Base-by-base conservation (phyloP, 2,329 filamentous ascomycete species). In the Penicillium sp. region DNA sequence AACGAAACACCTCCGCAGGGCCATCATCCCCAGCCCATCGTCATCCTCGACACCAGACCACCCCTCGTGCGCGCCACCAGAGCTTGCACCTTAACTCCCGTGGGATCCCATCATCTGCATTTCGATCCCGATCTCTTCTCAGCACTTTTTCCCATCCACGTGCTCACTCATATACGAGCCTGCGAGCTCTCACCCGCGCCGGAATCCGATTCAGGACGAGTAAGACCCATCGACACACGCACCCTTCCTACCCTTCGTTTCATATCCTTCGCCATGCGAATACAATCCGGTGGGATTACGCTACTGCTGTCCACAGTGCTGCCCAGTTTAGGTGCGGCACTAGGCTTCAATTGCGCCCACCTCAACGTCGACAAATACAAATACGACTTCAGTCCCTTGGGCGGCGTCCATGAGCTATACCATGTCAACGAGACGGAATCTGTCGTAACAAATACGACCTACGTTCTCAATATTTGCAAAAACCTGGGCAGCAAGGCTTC, bases 311-410 rank as follows among this genome's bases (percentile, higher is more conserved):
- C 75, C 45, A 50, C 70, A 17, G 53, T 74, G 12, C 59, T 76
- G 10, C 63, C 75, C 17, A 56, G 68, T n/a, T 63, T 78, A 13
- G 67, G 66, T 10, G 62, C 73, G 10, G 76, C 76, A 1, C 49
- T 68, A 44, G 72, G 66, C 56, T 78, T 80, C 65, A 75, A 80
- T 66, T 81, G 79, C 70, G 61, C 67, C 7, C 56, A 77, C 37
- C 73, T 81, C 57, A 71, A 68, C 30, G 65, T 73, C 26, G 74
- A 78, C 53, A 69, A 68, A 40, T 72, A 76, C 67, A 77, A 76
- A 60, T 81, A 78, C 57, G 74, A 80, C 59, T 68, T 81, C 33
- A 77, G 72, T 40, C 65, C 72, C 38, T 69, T 81, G 45, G 73
- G 71, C 44, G 78, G 78, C 12, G 75, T 76, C 1, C 79, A 81